Conservation (phyloP, 345 rosid species). For the Microcos paniculata region DNA sequence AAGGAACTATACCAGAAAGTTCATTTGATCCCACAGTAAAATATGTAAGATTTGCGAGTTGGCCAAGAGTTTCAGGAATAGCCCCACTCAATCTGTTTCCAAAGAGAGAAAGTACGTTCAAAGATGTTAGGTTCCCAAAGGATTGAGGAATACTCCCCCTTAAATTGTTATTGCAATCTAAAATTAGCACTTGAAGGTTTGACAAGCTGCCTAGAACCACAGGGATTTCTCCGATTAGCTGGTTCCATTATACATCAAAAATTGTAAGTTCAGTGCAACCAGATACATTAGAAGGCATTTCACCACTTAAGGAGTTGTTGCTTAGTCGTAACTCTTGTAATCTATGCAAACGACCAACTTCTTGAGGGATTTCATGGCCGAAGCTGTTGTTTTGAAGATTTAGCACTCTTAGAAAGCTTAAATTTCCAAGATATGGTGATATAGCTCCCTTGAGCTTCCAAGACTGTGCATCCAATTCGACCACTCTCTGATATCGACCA, state of each 20-base stretch:
- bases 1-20: not conserved
- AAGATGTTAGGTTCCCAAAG: constrained; percentile 1
- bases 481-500: constrained; percentile 8
- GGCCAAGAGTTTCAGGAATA: constrained; percentile 20
- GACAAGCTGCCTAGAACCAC: not conserved
- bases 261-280: not conserved
- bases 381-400: constrained; percentile 14
- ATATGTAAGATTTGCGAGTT: not conserved
- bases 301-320: not conserved
- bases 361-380: not conserved
- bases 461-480: not conserved
- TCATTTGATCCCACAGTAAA: not conserved
- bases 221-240: not conserved
- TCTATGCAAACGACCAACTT: not conserved
- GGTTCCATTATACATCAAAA: not conserved
- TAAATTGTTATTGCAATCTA: not conserved
- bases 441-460: constrained; percentile 8
- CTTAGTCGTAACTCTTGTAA: not conserved
- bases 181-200: not conserved
- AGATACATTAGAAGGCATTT: constrained; percentile 1
- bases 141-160: not conserved
- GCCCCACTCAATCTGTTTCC: constrained; percentile 6
- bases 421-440: constrained; percentile 4
- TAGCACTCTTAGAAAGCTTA: constrained; percentile 17
- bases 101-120: not conserved